phyloP scores from a whole-genome alignment of 352 stramenopile genomes.

The Globisporangium alternatum region DNA sequence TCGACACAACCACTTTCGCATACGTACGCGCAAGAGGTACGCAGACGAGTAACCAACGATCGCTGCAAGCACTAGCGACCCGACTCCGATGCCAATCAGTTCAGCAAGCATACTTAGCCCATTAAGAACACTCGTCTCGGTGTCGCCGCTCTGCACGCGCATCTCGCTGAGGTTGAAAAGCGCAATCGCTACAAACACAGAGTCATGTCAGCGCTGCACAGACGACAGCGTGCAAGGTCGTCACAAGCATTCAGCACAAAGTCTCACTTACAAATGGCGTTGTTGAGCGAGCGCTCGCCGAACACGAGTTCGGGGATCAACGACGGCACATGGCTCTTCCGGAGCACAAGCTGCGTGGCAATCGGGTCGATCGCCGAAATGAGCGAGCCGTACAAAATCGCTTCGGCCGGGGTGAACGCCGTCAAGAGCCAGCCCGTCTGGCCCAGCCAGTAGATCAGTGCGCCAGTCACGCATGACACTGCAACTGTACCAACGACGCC shows the following conservation, averaged over 20 bases:
- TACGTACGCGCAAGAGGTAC: slow-evolving; percentile 33
- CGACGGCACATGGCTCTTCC: slow-evolving; percentile 65
- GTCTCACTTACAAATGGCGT: slow-evolving; percentile 55
- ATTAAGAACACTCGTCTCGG: slow-evolving; percentile 34
- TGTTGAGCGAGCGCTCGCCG: slow-evolving; percentile 90
- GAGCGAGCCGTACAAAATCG: slow-evolving; percentile 88
- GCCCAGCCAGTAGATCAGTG: slow-evolving; percentile 41
- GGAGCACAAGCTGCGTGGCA: slow-evolving; percentile 89
- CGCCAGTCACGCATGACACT: slow-evolving; percentile 49
- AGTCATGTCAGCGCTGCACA: not conserved
- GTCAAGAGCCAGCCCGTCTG: slow-evolving; percentile 43
- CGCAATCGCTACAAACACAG: slow-evolving; percentile 44
- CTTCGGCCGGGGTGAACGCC: slow-evolving; percentile 72
- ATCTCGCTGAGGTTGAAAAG: slow-evolving; percentile 69
- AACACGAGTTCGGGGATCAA: slow-evolving; percentile 93
- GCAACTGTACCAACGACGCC: slow-evolving; percentile 48
- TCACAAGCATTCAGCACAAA: not conserved
- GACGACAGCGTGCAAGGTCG: not conserved
- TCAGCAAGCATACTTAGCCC: slow-evolving; percentile 35
- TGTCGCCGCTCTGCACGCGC: slow-evolving; percentile 51
- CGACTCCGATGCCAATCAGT: slow-evolving; percentile 47
- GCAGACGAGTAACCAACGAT: slow-evolving; percentile 44
- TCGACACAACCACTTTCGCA: slow-evolving; percentile 17
- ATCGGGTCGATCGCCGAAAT: slow-evolving; percentile 93
- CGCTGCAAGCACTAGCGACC: slow-evolving; percentile 44